Conservation (phyloP, 1,284 basidiomycete species). For the Phaffia rhodozyma region DNA sequence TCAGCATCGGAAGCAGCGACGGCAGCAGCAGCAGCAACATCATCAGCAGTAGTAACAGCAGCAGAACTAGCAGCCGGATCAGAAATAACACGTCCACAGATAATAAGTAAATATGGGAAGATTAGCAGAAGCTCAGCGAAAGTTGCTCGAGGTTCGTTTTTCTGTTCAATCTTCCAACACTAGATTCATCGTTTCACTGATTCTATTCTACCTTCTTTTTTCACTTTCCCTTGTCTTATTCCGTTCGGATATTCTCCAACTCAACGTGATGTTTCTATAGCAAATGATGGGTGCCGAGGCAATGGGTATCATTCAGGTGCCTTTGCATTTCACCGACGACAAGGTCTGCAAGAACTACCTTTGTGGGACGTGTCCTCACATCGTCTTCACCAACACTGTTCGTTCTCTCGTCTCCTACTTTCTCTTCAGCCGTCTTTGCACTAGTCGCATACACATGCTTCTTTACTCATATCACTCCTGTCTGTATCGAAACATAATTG, state of each 20-base stretch:
- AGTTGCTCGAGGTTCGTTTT: conserved; percentile 36
- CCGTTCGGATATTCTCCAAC: neutral
- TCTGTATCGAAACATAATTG: neutral
- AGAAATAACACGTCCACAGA: neutral
- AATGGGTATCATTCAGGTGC: conserved; percentile 85
- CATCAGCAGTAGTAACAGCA: too few relatives aligned
- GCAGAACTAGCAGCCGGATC: too few relatives aligned
- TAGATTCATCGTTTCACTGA: neutral
- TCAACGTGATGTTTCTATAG: conserved; percentile 36
- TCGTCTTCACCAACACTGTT: conserved; percentile 96
- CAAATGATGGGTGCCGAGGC: conserved; percentile 99
- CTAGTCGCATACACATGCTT: neutral
- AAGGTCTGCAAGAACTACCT: conserved; percentile 99
- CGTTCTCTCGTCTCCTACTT: conserved; percentile 31
- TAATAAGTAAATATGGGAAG: conserved; percentile 31
- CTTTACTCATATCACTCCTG: conserved; percentile 11
- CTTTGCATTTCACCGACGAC: conserved; percentile 88
- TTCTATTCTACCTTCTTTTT: neutral
- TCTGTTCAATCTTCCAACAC: neutral
- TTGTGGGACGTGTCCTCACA: conserved; percentile 94
- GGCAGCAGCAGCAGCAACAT: too few relatives aligned
- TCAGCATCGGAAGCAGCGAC: too few relatives aligned
- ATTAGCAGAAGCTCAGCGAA: conserved; percentile 38
- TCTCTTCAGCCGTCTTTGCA: neutral
- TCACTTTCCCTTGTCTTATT: neutral